A percentile compares a stretch with the other conserved stretches of the same genome.
These are phyloP conservation scores for Gleditsia sinensis DNA, from an alignment of 306 rosid species.

Conservation along the genomic window DNA sequence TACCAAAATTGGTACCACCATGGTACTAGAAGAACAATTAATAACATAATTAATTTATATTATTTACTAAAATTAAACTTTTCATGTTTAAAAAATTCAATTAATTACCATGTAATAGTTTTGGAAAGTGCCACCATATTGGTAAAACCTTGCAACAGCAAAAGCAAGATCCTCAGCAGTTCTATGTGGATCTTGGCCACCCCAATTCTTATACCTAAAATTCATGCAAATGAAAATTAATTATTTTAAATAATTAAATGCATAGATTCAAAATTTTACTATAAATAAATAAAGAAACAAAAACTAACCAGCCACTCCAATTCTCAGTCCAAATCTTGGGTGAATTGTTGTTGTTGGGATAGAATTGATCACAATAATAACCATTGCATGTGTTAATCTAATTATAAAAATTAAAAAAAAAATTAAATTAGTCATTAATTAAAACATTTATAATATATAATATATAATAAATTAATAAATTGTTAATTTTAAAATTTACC, in stretches of 20 bases:
- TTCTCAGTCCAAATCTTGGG: constrained; percentile 36
- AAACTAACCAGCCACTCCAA: constrained; percentile 35
- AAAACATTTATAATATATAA: background rate
- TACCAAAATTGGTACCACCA: constrained; percentile 51
- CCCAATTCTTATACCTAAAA: constrained; percentile 46
- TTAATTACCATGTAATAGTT: constrained; percentile 49
- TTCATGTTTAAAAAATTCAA: background rate
- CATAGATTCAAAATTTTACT: background rate
- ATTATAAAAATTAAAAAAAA: background rate
- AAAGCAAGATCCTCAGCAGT: constrained; percentile 50
- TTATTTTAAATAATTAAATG: background rate
- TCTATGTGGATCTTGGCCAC: constrained; percentile 37
- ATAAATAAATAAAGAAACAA: background rate
- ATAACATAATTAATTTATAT: background rate
- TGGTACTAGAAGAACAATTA: constrained; percentile 30
- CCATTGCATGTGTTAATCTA: constrained; percentile 36
- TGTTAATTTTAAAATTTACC: constrained; percentile 14
- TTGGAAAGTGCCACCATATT: constrained; percentile 40
- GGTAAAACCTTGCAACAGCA: constrained; percentile 46
- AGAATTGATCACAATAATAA: constrained; percentile 31
- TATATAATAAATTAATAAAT: background rate
- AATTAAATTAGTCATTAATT: background rate
- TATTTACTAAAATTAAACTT: background rate
- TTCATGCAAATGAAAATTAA: background rate
- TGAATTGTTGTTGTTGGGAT: constrained; percentile 5